Conservation (phyloP, 108 stramenopile genomes). For the Nannochloropsis granulata region DNA sequence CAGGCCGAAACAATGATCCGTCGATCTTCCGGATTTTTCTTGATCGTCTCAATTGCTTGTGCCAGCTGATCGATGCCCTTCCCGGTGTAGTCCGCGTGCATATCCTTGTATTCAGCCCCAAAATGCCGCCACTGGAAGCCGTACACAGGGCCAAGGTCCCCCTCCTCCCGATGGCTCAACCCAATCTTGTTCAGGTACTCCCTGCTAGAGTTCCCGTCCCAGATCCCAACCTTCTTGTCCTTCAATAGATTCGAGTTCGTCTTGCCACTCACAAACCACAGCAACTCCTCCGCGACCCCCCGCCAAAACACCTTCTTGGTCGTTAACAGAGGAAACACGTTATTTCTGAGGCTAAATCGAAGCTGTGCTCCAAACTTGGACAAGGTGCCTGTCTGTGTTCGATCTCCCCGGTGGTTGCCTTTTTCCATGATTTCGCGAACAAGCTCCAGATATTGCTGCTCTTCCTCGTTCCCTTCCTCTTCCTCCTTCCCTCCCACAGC, state of each 20-base stretch:
- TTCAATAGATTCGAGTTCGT: slow-evolving; percentile 87
- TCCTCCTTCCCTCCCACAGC: neutral
- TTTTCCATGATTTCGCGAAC: slow-evolving; percentile 80
- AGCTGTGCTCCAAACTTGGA: slow-evolving; percentile 96
- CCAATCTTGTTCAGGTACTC: slow-evolving; percentile 89
- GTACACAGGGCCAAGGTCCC: slow-evolving; percentile 98
- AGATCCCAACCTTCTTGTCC: slow-evolving; percentile 93
- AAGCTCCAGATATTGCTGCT: slow-evolving; percentile 80
- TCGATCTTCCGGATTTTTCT: slow-evolving; percentile 83
- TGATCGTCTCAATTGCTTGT: slow-evolving; percentile 87
- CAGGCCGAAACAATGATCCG: slow-evolving; percentile 90
- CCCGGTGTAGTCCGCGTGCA: slow-evolving; percentile 94
- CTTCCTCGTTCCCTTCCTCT: slow-evolving; percentile 48
- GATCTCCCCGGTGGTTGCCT: slow-evolving; percentile 80
- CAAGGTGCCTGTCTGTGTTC: slow-evolving; percentile 96
- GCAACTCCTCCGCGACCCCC: slow-evolving; percentile 95
- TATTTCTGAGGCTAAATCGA: slow-evolving; percentile 78
- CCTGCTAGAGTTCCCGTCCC: slow-evolving; percentile 99
- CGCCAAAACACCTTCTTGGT: slow-evolving; percentile 98
- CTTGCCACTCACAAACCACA: slow-evolving; percentile 91
- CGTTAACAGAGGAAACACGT: slow-evolving; percentile 79
- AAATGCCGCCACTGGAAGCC: slow-evolving; percentile 99
- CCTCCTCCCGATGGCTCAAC: slow-evolving; percentile 82
- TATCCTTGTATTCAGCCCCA: slow-evolving; percentile 87
- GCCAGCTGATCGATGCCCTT: slow-evolving; percentile 95